Evolutionary conservation across 305 asterid genomes (phyloP).

Genomic region (Fraxinus latifolia): DNA sequence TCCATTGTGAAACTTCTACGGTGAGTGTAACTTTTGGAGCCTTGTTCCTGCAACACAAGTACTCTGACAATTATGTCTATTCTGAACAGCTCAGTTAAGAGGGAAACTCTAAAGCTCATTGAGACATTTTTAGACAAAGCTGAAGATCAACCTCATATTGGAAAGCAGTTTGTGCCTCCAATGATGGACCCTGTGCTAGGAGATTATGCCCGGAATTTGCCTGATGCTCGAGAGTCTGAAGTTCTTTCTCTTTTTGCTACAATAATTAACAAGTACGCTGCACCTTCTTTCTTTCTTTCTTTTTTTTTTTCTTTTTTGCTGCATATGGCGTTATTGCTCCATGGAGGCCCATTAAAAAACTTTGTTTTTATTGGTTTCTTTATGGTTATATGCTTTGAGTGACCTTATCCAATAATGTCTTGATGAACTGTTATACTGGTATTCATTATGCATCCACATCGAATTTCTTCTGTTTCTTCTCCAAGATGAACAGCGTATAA

Average conservation of each 20-base stretch:
- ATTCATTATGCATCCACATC: background rate
- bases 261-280: constrained; percentile 81
- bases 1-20: constrained; percentile 90
- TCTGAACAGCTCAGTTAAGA: constrained; percentile 82
- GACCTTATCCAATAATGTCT: background rate
- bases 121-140: constrained; percentile 98
- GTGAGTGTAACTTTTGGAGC: constrained; percentile 33
- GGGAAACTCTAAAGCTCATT: constrained; percentile 92
- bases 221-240: constrained; percentile 99
- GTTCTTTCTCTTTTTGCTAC: constrained; percentile 96
- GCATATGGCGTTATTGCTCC: background rate
- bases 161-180: constrained; percentile 96
- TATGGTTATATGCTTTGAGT: background rate
- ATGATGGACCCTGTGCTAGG: constrained; percentile 99
- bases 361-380: background rate
- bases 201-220: constrained; percentile 90
- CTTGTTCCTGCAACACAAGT: background rate
- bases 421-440: background rate
- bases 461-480: background rate
- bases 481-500: background rate
- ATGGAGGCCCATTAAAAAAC: background rate
- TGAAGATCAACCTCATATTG: constrained; percentile 86
- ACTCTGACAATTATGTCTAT: constrained; percentile 7
- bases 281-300: background rate
- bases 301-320: background rate